Conservation (phyloP, 768 basidiomycete genomes). For the Leccinum subgranulosum region DNA sequence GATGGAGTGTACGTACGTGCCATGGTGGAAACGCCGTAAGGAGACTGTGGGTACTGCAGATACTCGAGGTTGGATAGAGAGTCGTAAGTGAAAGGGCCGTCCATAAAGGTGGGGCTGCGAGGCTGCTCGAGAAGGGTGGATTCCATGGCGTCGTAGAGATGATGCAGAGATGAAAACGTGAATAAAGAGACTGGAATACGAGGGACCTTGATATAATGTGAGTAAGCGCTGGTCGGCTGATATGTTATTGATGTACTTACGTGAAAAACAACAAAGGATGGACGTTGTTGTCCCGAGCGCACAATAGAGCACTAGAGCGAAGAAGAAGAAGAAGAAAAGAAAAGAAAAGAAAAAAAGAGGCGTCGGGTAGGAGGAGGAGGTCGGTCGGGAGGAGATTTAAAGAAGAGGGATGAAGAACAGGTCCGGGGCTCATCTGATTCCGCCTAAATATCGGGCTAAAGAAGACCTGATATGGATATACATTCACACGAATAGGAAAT, state of each 20-base stretch:
- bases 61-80: constrained; percentile 39
- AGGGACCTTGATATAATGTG: constrained; percentile 20
- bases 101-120: constrained; percentile 50
- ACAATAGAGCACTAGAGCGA: constrained; percentile 33
- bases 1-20: constrained; percentile 47
- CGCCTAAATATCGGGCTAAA: constrained; percentile 31
- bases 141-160: constrained; percentile 37
- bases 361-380: constrained; percentile 37
- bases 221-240: not conserved
- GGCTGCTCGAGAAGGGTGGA: constrained; percentile 50
- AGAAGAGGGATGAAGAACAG: constrained; percentile 29
- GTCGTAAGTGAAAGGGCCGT: constrained; percentile 46
- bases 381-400: constrained; percentile 17
- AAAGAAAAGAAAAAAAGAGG: constrained; percentile 30
- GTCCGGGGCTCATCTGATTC: constrained; percentile 24
- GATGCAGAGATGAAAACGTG: constrained; percentile 38
- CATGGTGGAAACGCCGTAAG: constrained; percentile 22
- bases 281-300: constrained; percentile 32
- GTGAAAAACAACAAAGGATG: constrained; percentile 30
- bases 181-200: constrained; percentile 33
- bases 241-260: constrained; percentile 22
- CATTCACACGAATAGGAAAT: constrained; percentile 12
- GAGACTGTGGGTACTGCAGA: constrained; percentile 14
- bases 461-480: constrained; percentile 11
- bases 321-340: constrained; percentile 21